These are phyloP conservation scores for Candida bentonensis DNA, from an alignment of 805 yeast species.

Conservation along the genomic window DNA sequence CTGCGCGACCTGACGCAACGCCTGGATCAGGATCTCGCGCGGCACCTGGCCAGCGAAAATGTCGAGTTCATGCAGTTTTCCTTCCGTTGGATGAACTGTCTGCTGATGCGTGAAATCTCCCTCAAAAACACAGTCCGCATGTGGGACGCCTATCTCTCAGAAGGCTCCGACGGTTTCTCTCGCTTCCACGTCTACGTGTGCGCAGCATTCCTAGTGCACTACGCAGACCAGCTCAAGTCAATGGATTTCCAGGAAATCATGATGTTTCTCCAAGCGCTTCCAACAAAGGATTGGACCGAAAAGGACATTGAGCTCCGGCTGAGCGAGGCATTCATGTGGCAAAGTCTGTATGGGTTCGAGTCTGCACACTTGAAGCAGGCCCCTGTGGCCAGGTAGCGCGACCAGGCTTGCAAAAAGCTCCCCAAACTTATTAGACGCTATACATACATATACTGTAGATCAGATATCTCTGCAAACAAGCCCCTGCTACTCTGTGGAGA, in stretches of 20 bases:
- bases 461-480: too few relatives aligned
- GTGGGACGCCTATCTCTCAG: slow-evolving; percentile 87
- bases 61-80: slow-evolving; percentile 93
- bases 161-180: slow-evolving; percentile 56
- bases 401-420: too few relatives aligned
- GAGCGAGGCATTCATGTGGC: slow-evolving; percentile 97
- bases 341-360: slow-evolving; percentile 78
- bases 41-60: slow-evolving; percentile 66
- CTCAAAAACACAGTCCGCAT: slow-evolving; percentile 70
- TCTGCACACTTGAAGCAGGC: slow-evolving; percentile 56
- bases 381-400: neutral
- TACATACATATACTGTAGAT: too few relatives aligned
- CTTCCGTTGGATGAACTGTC: slow-evolving; percentile 97
- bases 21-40: slow-evolving; percentile 59
- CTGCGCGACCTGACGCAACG: slow-evolving; percentile 63
- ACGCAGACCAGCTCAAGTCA: slow-evolving; percentile 60
- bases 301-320: slow-evolving; percentile 81
- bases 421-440: too few relatives aligned
- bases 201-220: slow-evolving; percentile 86
- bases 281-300: slow-evolving; percentile 74
- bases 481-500: slow-evolving; percentile 7
- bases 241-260: slow-evolving; percentile 94
- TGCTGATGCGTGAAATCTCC: slow-evolving; percentile 84
- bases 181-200: slow-evolving; percentile 94
- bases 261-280: slow-evolving; percentile 81